phyloP scores from a whole-genome alignment of 176 grass and related monocot species.

The Tuctoria greenei region DNA sequence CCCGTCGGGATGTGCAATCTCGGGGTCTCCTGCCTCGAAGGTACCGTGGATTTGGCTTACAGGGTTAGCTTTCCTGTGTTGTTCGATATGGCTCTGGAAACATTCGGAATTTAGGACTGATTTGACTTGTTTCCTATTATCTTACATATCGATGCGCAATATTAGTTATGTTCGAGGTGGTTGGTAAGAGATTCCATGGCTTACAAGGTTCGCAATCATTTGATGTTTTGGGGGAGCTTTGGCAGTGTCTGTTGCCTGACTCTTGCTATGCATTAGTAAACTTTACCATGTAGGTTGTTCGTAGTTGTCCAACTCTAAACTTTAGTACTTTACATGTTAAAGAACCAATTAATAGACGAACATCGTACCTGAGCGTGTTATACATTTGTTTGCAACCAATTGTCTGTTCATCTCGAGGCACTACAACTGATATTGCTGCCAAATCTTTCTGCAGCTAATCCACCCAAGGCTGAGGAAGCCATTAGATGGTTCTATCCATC shows the following conservation, averaged over 20 bases:
- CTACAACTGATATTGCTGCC: constrained; percentile 20
- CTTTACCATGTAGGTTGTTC: not conserved
- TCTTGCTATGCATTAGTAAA: not conserved
- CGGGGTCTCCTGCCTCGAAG: constrained; percentile 67
- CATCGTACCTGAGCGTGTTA: not conserved
- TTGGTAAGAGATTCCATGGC: not conserved
- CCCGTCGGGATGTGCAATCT: constrained; percentile 70
- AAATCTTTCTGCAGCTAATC: constrained; percentile 51
- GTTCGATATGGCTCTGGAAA: constrained; percentile 16
- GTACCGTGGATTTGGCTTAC: constrained; percentile 29
- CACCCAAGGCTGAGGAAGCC: constrained; percentile 51
- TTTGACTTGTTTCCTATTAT: constrained; percentile 1
- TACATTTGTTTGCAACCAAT: not conserved
- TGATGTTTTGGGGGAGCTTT: not conserved
- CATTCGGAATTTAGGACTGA: not conserved
- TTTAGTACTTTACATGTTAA: not conserved
- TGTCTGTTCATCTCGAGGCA: not conserved
- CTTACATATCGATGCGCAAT: constrained; percentile 1
- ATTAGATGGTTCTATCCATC: constrained; percentile 70
- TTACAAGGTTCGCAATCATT: not conserved
- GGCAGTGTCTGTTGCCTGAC: not conserved
- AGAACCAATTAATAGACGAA: not conserved
- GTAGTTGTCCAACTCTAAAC: not conserved
- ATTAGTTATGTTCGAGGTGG: not conserved
- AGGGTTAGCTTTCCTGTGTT: constrained; percentile 3